phyloP scores from a whole-genome alignment of 805 yeast genomes.

The Barnettozyma salicaria region DNA sequence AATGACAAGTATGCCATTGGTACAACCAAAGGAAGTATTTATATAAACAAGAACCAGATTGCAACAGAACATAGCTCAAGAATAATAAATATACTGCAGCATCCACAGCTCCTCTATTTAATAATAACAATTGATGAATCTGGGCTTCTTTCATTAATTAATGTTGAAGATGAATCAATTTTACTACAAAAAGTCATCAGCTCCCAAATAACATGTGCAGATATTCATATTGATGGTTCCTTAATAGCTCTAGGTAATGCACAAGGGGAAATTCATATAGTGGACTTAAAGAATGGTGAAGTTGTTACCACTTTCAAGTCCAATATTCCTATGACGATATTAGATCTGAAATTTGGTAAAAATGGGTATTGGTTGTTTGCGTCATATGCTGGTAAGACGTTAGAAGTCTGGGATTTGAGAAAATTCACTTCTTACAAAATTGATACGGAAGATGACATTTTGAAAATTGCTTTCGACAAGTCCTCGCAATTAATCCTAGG shows the following conservation, averaged over 20 bases:
- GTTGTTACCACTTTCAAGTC: conserved; percentile 23
- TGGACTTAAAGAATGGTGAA: conserved; percentile 31
- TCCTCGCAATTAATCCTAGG: conserved; percentile 21
- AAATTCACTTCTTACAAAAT: conserved; percentile 25
- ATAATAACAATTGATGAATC: conserved; percentile 26
- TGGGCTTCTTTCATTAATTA: conserved; percentile 22
- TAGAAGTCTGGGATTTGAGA: conserved; percentile 46
- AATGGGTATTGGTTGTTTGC: conserved; percentile 62
- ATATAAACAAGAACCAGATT: conserved; percentile 8
- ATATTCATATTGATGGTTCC: conserved; percentile 44
- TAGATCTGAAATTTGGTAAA: conserved; percentile 43
- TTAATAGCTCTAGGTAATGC: conserved; percentile 33
- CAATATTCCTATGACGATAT: conserved; percentile 20
- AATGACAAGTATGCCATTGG: conserved; percentile 12
- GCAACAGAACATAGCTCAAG: conserved; percentile 9
- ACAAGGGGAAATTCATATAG: conserved; percentile 28
- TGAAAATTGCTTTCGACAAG: conserved; percentile 18
- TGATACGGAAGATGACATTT: conserved; percentile 6
- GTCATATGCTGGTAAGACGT: conserved; percentile 19
- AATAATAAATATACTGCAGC: conserved; percentile 27
- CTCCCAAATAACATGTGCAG: conserved; percentile 12
- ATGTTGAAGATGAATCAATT: conserved; percentile 5
- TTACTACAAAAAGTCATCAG: conserved; percentile 2
- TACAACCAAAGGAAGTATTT: conserved; percentile 14
- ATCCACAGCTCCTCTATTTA: conserved; percentile 30